phyloP scores from a whole-genome alignment of 2,329 filamentous ascomycete genomes.

The Ascochyta pisi region DNA sequence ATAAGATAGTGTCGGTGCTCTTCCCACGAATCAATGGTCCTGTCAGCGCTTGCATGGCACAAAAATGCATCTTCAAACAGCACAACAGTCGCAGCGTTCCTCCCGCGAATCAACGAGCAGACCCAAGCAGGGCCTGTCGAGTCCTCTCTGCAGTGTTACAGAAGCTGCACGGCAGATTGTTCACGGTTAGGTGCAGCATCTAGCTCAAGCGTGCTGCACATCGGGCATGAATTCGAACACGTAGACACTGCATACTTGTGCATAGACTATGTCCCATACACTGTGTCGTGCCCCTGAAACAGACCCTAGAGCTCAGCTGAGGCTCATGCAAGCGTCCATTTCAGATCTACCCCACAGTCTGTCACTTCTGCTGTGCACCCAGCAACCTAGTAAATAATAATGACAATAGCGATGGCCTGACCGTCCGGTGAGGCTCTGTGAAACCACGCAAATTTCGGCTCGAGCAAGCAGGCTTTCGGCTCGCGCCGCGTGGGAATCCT shows the following conservation, averaged over 20 bases:
- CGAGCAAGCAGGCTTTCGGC: constrained; percentile 21
- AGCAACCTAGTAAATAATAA: not conserved
- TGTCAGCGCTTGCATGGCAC: constrained; percentile 6
- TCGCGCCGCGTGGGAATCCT: constrained; percentile 23
- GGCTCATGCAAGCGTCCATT: constrained; percentile 24
- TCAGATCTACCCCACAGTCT: constrained; percentile 36
- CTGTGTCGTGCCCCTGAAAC: constrained; percentile 6
- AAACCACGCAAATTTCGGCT: constrained; percentile 9
- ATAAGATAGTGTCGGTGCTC: not conserved
- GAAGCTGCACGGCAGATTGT: constrained; percentile 20
- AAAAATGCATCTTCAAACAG: not conserved
- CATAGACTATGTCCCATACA: constrained; percentile 12
- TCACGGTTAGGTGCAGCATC: constrained; percentile 33
- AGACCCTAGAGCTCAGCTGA: constrained; percentile 24
- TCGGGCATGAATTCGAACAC: constrained; percentile 8
- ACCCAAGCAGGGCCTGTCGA: constrained; percentile 2
- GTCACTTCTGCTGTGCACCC: constrained; percentile 9
- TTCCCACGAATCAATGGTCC: not conserved
- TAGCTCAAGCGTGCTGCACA: constrained; percentile 11
- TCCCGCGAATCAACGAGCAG: constrained; percentile 5
- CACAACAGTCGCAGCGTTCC: not conserved
- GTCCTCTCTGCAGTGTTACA: constrained; percentile 23
- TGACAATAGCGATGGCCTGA: constrained; percentile 12
- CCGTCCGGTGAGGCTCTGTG: constrained; percentile 31
- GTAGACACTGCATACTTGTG: constrained; percentile 13